Percentiles rank a stretch among this genome's conserved stretches.
phyloP scores from a whole-genome alignment of 1,139 yeast genomes.

The Hemisphaericaspora xylanilytica region DNA sequence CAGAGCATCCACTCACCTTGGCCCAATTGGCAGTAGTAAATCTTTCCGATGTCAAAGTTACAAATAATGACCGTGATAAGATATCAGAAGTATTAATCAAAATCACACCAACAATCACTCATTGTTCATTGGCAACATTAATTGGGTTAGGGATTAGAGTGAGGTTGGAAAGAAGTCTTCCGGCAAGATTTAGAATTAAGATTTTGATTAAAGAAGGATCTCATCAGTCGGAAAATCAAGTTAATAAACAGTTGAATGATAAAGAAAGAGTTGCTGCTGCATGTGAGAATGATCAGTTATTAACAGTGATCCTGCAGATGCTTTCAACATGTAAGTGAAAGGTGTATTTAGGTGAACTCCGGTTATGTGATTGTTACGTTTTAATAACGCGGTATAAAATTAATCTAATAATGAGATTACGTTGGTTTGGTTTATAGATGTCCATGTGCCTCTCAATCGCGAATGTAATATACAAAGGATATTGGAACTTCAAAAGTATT shows the following conservation, averaged over 20 bases:
- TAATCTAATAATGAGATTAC: too few relatives aligned
- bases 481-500: too few relatives aligned
- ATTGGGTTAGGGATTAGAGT: slow-evolving; percentile 95
- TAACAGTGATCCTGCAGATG: slow-evolving; percentile 90
- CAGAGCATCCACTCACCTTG: slow-evolving; percentile 93
- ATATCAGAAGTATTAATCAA: slow-evolving; percentile 76
- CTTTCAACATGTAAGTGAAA: slow-evolving; percentile 64
- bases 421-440: too few relatives aligned
- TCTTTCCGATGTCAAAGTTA: slow-evolving; percentile 71
- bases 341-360: too few relatives aligned
- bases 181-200: slow-evolving; percentile 77
- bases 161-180: slow-evolving; percentile 82
- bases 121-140: slow-evolving; percentile 92
- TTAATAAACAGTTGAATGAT: slow-evolving; percentile 93
- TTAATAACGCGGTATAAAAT: too few relatives aligned
- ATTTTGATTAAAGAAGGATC: slow-evolving; percentile 86
- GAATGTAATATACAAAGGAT: too few relatives aligned
- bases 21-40: slow-evolving; percentile 96
- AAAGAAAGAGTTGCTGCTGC: slow-evolving; percentile 99
- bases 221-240: slow-evolving; percentile 94
- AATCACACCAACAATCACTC: slow-evolving; percentile 97
- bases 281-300: slow-evolving; percentile 90
- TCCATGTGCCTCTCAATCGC: too few relatives aligned
- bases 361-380: too few relatives aligned
- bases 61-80: slow-evolving; percentile 49